Base-by-base conservation (phyloP, 2,329 filamentous ascomycete genomes). In the Geosmithia flava region DNA sequence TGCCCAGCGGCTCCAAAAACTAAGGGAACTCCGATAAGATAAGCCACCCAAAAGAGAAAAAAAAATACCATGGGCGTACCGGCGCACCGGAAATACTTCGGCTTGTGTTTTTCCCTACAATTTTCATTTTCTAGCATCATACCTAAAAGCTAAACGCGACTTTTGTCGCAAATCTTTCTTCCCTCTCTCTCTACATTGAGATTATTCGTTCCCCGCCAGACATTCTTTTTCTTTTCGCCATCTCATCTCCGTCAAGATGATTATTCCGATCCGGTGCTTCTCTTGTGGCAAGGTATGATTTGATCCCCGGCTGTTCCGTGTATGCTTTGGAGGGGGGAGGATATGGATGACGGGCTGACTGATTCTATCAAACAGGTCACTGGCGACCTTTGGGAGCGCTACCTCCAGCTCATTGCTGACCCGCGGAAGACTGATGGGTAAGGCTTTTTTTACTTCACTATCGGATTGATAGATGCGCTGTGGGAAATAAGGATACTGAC, bases 181-280 rank as follows among this genome's bases (percentile, higher is more conserved):
- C 11, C 11, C 33, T 37, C 11, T 16, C 33, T 37, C 13, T 37
- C 11, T 3, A 37, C 11, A 16, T 13, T 11, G 33, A 37, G 13
- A 11, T 3, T 5, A 11, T 11, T 3, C 5, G 3, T n/a, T n/a
- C n/a, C 15, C 33, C 10, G 15, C 33, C 33, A 37, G 33, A 37
- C n/a, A n/a, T n/a, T n/a, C n/a, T n/a, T n/a, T n/a, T n/a, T 16
- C 33, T 3, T 16, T 3, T 37, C 33, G 3, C 33, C 29, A 46
- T 11, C 16, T 20, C 10, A 20, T 46, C 23, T 19, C 29, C 17
- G 17, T 56, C 71, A 85, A 69, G 49, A 98, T 98, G 93, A 98
- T 98, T 69, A 97, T 98, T 57, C 93, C 93, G 2, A 87, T 98
- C 55, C 88, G 93, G 57, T 98, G 93, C 72, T 98, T 98, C 70